Conservation (phyloP, 2,329 filamentous ascomycete genomes). For the Scorias spongiosa region DNA sequence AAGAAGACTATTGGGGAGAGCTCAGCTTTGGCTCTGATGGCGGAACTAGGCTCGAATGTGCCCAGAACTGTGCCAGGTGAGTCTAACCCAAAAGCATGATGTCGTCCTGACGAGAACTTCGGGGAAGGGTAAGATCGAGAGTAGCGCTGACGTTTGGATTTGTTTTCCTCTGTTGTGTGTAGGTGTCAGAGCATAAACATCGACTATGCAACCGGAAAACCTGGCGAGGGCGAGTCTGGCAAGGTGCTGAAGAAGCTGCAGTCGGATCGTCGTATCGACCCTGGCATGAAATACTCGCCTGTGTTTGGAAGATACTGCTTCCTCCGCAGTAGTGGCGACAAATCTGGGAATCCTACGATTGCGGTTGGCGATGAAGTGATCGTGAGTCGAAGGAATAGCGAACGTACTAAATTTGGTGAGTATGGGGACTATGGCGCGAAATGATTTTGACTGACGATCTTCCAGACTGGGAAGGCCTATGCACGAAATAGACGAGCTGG, state of each 20-base stretch:
- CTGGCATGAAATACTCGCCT: conserved; percentile 30
- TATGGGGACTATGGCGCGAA: conserved; percentile 1
- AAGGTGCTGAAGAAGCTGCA: conserved; percentile 31
- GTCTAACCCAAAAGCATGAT: background rate
- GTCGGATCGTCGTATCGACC: conserved; percentile 30
- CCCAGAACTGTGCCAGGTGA: background rate
- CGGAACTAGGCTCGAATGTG: background rate
- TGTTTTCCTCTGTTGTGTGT: conserved; percentile 2
- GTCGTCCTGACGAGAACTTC: background rate
- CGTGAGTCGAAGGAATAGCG: conserved; percentile 24
- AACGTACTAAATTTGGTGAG: conserved; percentile 30
- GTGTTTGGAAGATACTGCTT: conserved; percentile 35
- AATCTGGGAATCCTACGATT: conserved; percentile 9
- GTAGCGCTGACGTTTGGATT: too few relatives aligned
- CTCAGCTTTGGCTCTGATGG: background rate
- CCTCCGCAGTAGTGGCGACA: conserved; percentile 18
- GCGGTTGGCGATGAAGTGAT: conserved; percentile 29
- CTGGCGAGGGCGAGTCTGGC: conserved; percentile 22
- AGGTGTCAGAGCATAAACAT: conserved; percentile 33
- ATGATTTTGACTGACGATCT: conserved; percentile 1
- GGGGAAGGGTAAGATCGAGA: too few relatives aligned
- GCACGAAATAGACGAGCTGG: conserved; percentile 2
- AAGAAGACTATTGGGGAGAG: conserved; percentile 33
- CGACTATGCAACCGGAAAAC: conserved; percentile 30
- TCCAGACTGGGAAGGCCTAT: conserved; percentile 10